Percentiles rank a stretch among this genome's conserved stretches.
phyloP scores from a whole-genome alignment of 768 basidiomycete species.

The Fistulinella prunicolor region DNA sequence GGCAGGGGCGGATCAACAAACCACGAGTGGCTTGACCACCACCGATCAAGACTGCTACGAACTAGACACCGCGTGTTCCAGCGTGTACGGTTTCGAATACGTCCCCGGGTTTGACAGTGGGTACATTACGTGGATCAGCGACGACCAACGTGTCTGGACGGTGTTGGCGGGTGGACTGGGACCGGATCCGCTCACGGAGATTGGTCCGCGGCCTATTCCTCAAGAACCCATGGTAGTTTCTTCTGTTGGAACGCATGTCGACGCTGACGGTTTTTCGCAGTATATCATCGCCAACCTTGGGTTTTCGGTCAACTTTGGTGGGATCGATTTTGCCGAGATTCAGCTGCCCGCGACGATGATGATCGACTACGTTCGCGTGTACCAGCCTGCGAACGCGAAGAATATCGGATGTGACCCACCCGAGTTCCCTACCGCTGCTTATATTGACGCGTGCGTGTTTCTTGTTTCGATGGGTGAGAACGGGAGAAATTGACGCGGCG shows the following conservation, averaged over 20 bases:
- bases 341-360: conserved; percentile 59
- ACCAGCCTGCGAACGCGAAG: conserved; percentile 46
- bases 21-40: conserved; percentile 34
- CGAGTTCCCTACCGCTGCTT: conserved; percentile 68
- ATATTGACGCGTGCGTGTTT: conserved; percentile 63
- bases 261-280: conserved; percentile 29
- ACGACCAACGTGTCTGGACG: conserved; percentile 56
- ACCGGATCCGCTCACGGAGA: conserved; percentile 49
- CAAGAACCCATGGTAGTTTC: conserved; percentile 62
- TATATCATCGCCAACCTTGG: conserved; percentile 73
- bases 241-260: not conserved
- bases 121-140: conserved; percentile 71
- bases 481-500: not conserved
- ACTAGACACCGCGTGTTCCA: conserved; percentile 38
- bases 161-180: conserved; percentile 47
- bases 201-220: conserved; percentile 56
- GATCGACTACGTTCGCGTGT: conserved; percentile 82
- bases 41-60: conserved; percentile 47
- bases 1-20: conserved; percentile 38
- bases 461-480: not conserved
- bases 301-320: conserved; percentile 66
- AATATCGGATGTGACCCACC: conserved; percentile 69
- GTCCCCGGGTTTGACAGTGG: conserved; percentile 45
- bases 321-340: conserved; percentile 55
- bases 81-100: conserved; percentile 56